A percentile compares a stretch with the other conserved stretches of the same genome.
These are phyloP conservation scores for Colletotrichum orbiculare DNA, from an alignment of 2,329 filamentous ascomycete species.

Conservation along the genomic window DNA sequence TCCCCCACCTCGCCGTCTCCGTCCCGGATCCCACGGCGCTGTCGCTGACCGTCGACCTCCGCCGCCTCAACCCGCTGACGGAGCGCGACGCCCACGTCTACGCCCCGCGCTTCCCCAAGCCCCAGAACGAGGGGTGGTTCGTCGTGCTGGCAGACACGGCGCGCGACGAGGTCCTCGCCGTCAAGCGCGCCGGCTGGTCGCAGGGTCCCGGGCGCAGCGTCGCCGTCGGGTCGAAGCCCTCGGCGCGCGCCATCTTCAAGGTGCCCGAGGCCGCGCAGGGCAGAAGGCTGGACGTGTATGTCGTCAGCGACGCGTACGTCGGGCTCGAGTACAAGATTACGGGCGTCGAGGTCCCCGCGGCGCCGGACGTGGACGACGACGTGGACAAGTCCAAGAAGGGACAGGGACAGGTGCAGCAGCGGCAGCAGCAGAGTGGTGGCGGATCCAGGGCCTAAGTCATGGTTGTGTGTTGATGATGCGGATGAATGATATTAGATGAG, in stretches of 20 bases:
- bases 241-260: slow-evolving; percentile 68
- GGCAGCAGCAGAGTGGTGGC: slow-evolving; percentile 32
- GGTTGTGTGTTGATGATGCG: neutral
- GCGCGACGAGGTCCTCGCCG: slow-evolving; percentile 81
- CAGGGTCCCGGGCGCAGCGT: slow-evolving; percentile 41
- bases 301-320: slow-evolving; percentile 89
- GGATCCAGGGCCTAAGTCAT: slow-evolving; percentile 13
- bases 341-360: slow-evolving; percentile 63
- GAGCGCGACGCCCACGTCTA: slow-evolving; percentile 80
- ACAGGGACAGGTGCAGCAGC: slow-evolving; percentile 40
- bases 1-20: slow-evolving; percentile 77
- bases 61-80: slow-evolving; percentile 73
- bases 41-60: slow-evolving; percentile 72
- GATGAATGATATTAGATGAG: slow-evolving; percentile 9
- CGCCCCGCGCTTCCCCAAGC: slow-evolving; percentile 91
- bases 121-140: slow-evolving; percentile 95
- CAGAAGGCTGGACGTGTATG: slow-evolving; percentile 76
- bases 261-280: slow-evolving; percentile 64
- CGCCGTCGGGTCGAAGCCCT: slow-evolving; percentile 58
- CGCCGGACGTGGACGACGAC: slow-evolving; percentile 61
- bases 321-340: slow-evolving; percentile 71
- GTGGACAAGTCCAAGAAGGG: slow-evolving; percentile 55
- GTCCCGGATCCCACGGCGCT: slow-evolving; percentile 70
- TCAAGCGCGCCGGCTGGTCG: slow-evolving; percentile 87
- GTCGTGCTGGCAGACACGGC: slow-evolving; percentile 76